Evolutionary conservation across 495 filamentous ascomycete genomes (phyloP), one percentile per base, ranked within the genome.

Genomic region (Aspergillus homomorphus): DNA sequence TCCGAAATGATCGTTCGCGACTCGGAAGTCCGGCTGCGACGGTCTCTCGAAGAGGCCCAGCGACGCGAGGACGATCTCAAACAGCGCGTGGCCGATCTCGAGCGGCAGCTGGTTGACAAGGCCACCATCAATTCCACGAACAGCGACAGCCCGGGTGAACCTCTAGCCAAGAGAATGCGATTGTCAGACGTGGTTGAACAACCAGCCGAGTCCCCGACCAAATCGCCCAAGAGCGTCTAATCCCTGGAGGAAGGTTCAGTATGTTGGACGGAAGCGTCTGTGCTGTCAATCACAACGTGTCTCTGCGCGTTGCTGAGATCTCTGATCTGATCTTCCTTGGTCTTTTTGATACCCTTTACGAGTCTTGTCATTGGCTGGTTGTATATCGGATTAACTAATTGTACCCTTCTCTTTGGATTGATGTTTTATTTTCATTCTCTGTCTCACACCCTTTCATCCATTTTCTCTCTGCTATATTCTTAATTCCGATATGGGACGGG

Each of bases 11-110:
- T 80, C 43, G 70, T 73, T 26, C 75, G 81, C 59, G 82, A 83
- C 60, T 80, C 80, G 5, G 87, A 90, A 63, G 73, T 73, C 19
- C 79, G 83, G 57, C 74, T 90, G 24, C 82, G 86, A 54, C 80
- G 83, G 30, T 85, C 87, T 42, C 76, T 96, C 2, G 87, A 94
- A 12, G 88, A 92, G 28, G 82, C 86, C 5, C 84, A 88, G 67
- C 82, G 84, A 50, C 81, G 90, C 21, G 92, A 96, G 68, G 87
- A 89, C 44, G 88, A 89, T 45, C 80, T 97, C 22, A 96, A 96
- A 72, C 80, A 86, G 52, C 83, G 89, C 48, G 78, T 97, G 6
- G 86, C 88, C 43, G 91, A 96, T 56, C 75, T 92, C 30, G 93
- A 96, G 67, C 77, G 73, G 54, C 86, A 89, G 54, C 53, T 87